phyloP scores from a whole-genome alignment of 1,139 yeast species.

The Geotrichum klebahnii region DNA sequence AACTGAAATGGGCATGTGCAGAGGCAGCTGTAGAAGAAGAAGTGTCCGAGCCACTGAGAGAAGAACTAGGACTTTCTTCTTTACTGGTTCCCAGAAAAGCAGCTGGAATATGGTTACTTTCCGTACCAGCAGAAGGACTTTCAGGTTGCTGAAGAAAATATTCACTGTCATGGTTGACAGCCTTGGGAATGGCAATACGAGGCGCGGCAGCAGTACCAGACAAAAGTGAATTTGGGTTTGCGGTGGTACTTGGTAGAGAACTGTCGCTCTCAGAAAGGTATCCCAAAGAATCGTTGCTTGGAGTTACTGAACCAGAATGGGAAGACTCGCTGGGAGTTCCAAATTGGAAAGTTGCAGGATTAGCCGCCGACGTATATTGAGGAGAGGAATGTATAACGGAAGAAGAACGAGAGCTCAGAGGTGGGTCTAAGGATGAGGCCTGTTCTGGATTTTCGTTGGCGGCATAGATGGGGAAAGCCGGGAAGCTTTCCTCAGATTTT shows the following conservation, averaged over 20 bases:
- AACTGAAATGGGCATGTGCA: too few relatives aligned
- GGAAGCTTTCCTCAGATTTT: too few relatives aligned
- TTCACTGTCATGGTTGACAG: conserved; percentile 16
- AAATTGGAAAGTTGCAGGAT: conserved; percentile 11
- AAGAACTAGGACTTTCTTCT: too few relatives aligned
- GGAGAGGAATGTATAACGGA: conserved; percentile 7
- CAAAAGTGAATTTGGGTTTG: neutral
- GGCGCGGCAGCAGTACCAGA: conserved; percentile 6
- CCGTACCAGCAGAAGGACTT: neutral
- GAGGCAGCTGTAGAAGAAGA: too few relatives aligned
- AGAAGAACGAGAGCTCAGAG: conserved; percentile 12
- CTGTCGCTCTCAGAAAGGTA: too few relatives aligned
- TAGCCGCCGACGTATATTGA: conserved; percentile 4
- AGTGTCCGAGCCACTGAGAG: too few relatives aligned
- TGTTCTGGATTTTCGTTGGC: neutral
- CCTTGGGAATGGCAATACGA: conserved; percentile 13
- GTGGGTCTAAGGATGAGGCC: conserved; percentile 9
- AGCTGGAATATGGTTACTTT: neutral
- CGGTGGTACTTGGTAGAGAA: conserved; percentile 7
- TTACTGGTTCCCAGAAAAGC: too few relatives aligned
- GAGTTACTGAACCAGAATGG: neutral
- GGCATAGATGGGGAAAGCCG: neutral
- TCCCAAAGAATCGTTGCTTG: too few relatives aligned
- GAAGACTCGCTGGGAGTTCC: conserved; percentile 12
- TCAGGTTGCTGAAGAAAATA: neutral